Percentiles rank a stretch among this genome's conserved stretches.
Conservation (phyloP, 176 grass and related monocot genomes). For the Echinochloa phyllopogon region DNA sequence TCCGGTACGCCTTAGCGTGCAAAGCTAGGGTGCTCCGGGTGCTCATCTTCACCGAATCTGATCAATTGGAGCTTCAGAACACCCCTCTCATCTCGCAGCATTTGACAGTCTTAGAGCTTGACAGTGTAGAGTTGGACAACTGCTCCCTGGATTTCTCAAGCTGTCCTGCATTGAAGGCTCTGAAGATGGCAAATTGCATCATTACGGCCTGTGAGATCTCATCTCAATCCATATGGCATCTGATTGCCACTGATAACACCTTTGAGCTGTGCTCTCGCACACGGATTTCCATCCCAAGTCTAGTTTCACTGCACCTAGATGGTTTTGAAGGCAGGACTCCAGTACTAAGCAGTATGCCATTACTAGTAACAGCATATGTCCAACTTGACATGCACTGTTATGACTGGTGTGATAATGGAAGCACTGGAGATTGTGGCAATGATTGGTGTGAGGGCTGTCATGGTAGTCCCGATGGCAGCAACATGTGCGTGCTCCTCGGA, state of each 20-base stretch:
- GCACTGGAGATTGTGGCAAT: background rate
- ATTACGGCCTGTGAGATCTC: background rate
- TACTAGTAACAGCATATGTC: background rate
- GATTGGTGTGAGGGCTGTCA: background rate
- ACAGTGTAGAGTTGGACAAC: background rate
- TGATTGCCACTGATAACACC: background rate
- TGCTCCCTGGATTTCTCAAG: background rate
- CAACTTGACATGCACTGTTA: background rate
- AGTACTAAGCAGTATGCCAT: background rate
- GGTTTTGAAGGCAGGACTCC: background rate
- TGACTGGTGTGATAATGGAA: background rate
- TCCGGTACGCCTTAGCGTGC: background rate
- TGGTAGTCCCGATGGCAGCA: background rate
- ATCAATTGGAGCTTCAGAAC: accelerated
- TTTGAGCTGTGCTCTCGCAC: background rate
- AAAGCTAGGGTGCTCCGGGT: background rate
- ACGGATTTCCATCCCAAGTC: background rate
- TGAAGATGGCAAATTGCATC: background rate
- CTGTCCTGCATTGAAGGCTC: background rate
- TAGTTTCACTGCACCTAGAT: background rate
- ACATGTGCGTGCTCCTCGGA: conserved; percentile 1
- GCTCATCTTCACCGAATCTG: accelerated
- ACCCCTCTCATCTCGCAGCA: background rate
- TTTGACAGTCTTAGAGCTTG: background rate
- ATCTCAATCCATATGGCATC: background rate